Conservation (phyloP, 31 red algal species). For the Asparagopsis taxiformis region DNA sequence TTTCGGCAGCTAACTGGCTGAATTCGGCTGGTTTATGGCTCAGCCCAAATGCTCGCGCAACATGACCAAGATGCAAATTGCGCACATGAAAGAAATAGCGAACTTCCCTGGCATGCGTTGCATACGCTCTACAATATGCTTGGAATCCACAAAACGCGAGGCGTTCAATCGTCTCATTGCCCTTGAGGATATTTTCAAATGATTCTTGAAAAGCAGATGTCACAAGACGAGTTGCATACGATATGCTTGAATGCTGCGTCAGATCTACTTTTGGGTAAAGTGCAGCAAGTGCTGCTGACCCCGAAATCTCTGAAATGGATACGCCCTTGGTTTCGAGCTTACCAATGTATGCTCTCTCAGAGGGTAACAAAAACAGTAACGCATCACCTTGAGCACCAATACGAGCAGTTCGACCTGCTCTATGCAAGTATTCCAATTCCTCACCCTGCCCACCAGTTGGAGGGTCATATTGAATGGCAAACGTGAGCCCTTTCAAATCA, state of each 20-base stretch:
- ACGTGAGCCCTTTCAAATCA: constrained; percentile 82
- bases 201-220: constrained; percentile 72
- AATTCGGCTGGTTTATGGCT: constrained; percentile 69
- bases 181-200: constrained; percentile 44
- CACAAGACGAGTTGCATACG: constrained; percentile 56
- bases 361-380: constrained; percentile 71
- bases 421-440: constrained; percentile 93
- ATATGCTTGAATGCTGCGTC: constrained; percentile 30
- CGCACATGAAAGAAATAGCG: constrained; percentile 85
- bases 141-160: constrained; percentile 66
- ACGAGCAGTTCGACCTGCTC: constrained; percentile 89
- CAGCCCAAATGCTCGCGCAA: constrained; percentile 82
- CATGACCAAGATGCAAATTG: constrained; percentile 87
- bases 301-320: constrained; percentile 65
- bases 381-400: constrained; percentile 72
- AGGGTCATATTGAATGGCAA: constrained; percentile 97
- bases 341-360: constrained; percentile 77
- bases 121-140: constrained; percentile 86
- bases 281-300: constrained; percentile 67
- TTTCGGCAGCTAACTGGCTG: constrained; percentile 43
- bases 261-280: constrained; percentile 42
- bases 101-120: constrained; percentile 77
- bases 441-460: constrained; percentile 89
- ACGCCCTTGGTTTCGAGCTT: constrained; percentile 58
- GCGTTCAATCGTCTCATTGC: constrained; percentile 36